phyloP scores from a whole-genome alignment of 371 early-diverging fungal genomes.

The Coemansia sp. region DNA sequence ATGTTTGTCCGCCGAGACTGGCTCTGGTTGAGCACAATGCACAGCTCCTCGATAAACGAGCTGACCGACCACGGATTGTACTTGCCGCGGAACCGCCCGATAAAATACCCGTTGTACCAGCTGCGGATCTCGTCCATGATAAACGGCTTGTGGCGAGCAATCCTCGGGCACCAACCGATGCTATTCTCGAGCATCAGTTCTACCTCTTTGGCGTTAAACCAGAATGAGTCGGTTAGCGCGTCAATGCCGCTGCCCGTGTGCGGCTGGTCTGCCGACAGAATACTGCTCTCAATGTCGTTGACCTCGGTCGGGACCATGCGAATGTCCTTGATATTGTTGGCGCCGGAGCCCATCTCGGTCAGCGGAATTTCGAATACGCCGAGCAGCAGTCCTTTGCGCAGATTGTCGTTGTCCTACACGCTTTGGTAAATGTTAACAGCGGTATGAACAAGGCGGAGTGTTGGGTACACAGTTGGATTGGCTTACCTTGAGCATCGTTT shows the following conservation, averaged over 20 bases:
- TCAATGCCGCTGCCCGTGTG: slow-evolving; percentile 32
- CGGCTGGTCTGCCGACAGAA: slow-evolving; percentile 13
- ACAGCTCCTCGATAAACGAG: slow-evolving; percentile 26
- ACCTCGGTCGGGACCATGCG: slow-evolving; percentile 28
- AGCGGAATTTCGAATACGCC: slow-evolving; percentile 30
- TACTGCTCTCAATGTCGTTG: slow-evolving; percentile 26
- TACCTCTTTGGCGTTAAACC: slow-evolving; percentile 33
- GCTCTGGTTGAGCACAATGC: slow-evolving; percentile 7
- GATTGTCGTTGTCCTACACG: slow-evolving; percentile 27
- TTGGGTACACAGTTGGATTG: too few relatives aligned
- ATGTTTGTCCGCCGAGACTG: neutral
- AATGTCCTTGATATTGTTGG: slow-evolving; percentile 34
- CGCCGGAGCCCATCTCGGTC: slow-evolving; percentile 34
- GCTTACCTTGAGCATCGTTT: slow-evolving; percentile 30
- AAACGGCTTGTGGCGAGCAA: slow-evolving; percentile 10
- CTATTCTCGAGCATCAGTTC: slow-evolving; percentile 26
- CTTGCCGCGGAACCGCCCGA: slow-evolving; percentile 35
- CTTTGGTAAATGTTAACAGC: neutral
- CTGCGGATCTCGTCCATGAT: slow-evolving; percentile 15
- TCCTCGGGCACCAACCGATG: slow-evolving; percentile 1
- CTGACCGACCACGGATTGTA: slow-evolving; percentile 45
- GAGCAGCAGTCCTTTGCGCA: slow-evolving; percentile 21
- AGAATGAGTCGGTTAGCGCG: slow-evolving; percentile 26
- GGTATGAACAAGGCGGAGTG: neutral
- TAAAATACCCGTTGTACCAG: slow-evolving; percentile 41